Evolutionary conservation across 139 green algal genomes (phyloP), one percentile per base, ranked within the genome.

Genomic region (Chlorella sp.): DNA sequence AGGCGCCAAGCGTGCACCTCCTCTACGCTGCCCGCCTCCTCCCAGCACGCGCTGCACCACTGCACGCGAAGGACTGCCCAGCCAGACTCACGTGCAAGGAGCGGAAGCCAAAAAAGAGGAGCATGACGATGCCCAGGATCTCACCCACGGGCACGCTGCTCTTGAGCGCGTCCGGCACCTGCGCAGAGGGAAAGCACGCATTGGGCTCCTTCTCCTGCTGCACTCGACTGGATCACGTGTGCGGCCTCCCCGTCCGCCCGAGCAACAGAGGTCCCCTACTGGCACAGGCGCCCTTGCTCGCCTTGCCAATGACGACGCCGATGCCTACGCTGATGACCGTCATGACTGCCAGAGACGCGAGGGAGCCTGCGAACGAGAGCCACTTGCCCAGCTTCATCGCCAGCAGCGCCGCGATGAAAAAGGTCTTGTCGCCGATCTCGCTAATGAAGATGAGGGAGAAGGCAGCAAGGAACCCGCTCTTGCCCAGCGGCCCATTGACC

Each of bases 381-480:
- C 70, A 75, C 36, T 79, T 85, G 51, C 83, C 91, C 27, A 91
- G 76, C 66, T 87, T 85, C 90, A 96, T 97, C 23, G 95, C 95
- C n/a, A 98, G 83, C 59, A 98, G 82, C 2, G 88, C 95, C 0
- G 95, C 95, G 34, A 99, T 97, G 88, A 99, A 99, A 76, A 99
- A 99, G 2, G 95, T 99, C 82, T 98, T 99, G 78, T 99, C 95
- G 0, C 95, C 95, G 27, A 99, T 85, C 77, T 99, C 95, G 22
- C 79, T 55, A 0, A 97, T 71, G 74, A 99, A 98, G 69, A 99
- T 97, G 22, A 99, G 80, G 23, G 87, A 90, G 67, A 98, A 97
- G n/a, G 95, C 88, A 0, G 95, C 91, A 22, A 96, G 77, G 74
- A 98, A 95, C 17, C 95, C 95, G 5, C 83, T 93, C 51, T 81